A percentile compares a stretch with the other conserved stretches of the same genome.
Evolutionary conservation across 2,329 filamentous ascomycete genomes (phyloP).

Genomic region (Byssochlamys sp.): DNA sequence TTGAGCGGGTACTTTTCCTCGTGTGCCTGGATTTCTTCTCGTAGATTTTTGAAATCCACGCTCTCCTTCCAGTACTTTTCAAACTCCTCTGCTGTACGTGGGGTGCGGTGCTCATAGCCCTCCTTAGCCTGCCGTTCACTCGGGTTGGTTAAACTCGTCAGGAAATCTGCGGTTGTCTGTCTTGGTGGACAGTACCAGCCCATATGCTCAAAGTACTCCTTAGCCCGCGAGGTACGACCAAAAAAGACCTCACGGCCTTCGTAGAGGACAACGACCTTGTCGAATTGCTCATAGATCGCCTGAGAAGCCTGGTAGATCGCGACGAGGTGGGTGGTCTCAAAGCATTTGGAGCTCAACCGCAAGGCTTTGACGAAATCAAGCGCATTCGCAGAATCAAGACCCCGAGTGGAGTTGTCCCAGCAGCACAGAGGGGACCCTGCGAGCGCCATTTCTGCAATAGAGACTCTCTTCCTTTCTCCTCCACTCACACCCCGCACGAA

Average conservation of each 20-base stretch:
- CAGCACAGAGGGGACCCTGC: slow-evolving; percentile 4
- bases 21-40: slow-evolving; percentile 26
- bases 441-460: slow-evolving; percentile 14
- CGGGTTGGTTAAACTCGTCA: slow-evolving; percentile 60
- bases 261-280: slow-evolving; percentile 66
- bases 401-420: slow-evolving; percentile 44
- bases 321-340: slow-evolving; percentile 43
- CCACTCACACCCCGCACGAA: slow-evolving; percentile 54
- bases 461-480: slow-evolving; percentile 52
- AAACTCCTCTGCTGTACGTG: slow-evolving; percentile 60
- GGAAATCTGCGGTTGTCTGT: slow-evolving; percentile 60
- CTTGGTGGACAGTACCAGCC: slow-evolving; percentile 59
- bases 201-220: slow-evolving; percentile 56
- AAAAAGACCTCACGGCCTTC: slow-evolving; percentile 72
- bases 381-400: slow-evolving; percentile 49
- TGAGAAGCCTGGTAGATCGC: slow-evolving; percentile 50
- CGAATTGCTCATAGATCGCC: slow-evolving; percentile 53
- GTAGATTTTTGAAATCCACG: slow-evolving; percentile 19
- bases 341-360: slow-evolving; percentile 41
- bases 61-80: slow-evolving; percentile 41
- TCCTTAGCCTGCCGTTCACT: slow-evolving; percentile 46
- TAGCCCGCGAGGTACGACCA: slow-evolving; percentile 52
- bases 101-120: slow-evolving; percentile 54
- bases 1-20: slow-evolving; percentile 23
- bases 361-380: slow-evolving; percentile 50